Base-by-base conservation (phyloP, 805 yeast genomes). In the Candida yuanshanica region DNA sequence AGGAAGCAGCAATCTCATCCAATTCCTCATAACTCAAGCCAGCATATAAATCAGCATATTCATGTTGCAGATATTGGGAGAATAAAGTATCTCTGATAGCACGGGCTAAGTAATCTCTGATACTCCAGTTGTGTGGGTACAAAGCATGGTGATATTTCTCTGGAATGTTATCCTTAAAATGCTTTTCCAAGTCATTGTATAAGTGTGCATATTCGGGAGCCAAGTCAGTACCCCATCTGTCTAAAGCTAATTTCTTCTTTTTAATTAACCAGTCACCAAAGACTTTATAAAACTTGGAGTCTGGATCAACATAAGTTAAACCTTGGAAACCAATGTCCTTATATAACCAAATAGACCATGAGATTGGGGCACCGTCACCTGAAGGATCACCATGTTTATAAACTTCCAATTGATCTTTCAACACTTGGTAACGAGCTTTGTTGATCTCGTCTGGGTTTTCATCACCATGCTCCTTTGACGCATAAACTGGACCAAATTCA, bases 241-340 rank as follows among this genome's bases (percentile, higher is more conserved):
- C 78, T 45, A 73, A 59, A 20, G 75, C 77, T 23, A 72, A 54
- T 20, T 55, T 49, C 47, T 65, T 63, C 58, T 73, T 72, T 58
- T 69, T 69, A 36, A 52, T 47, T 38, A 72, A 54, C 59, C 64
- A 72, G 7, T 63, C 59, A 11, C 72, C 71, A 29, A 73, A 64
- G 6, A 70, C 52, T 45, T 65, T 40, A 50, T 53, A 69, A 62
- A 71, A 70, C 45, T 64, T 62, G 26, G 75, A 66, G n/a, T 62
- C 48, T 23, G 77, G 74, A 10, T 66, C 56, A 23, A 71, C 76
- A 44, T 63, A 70, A 13, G 73, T 65, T 47, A 74, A 53, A 2
- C 76, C 77, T 58, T 74, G 77, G 53, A 59, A 70, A 1, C 77
- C 77, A 51, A 73, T 67, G 52, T 74, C 77, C 51, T 73, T 73